A percentile compares a stretch with the other conserved stretches of the same genome.
These are phyloP conservation scores for Kodamaea neixiangensis DNA, from an alignment of 805 yeast genomes.

Conservation along the genomic window DNA sequence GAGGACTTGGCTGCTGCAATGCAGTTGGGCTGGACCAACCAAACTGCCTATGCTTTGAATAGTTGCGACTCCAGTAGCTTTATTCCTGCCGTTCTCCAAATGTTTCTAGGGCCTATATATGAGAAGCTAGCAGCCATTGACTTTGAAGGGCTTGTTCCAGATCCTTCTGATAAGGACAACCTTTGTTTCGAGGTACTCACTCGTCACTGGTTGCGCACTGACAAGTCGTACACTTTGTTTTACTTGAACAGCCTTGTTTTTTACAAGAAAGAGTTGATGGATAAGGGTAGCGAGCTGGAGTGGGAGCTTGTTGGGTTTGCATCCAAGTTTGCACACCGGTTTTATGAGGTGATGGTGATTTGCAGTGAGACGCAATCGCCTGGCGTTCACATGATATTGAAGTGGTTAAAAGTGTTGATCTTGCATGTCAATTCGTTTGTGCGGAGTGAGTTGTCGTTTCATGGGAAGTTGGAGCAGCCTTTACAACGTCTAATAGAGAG, in stretches of 20 bases:
- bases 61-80: neutral
- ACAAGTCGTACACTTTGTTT: slow-evolving; percentile 11
- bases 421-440: slow-evolving; percentile 16
- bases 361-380: slow-evolving; percentile 13
- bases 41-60: neutral
- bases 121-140: neutral
- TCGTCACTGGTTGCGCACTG: slow-evolving; percentile 9
- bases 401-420: slow-evolving; percentile 25
- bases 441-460: neutral
- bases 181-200: slow-evolving; percentile 9
- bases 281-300: slow-evolving; percentile 10
- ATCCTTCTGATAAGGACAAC: slow-evolving; percentile 10
- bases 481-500: slow-evolving; percentile 9
- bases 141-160: slow-evolving; percentile 5
- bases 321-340: slow-evolving; percentile 12
- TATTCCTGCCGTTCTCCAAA: slow-evolving; percentile 3
- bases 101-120: slow-evolving; percentile 3
- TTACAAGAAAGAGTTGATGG: slow-evolving; percentile 13
- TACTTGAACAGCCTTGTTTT: slow-evolving; percentile 12
- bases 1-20: neutral
- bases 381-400: slow-evolving; percentile 20
- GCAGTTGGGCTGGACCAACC: neutral
- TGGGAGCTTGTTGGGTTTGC: slow-evolving; percentile 18
- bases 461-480: slow-evolving; percentile 10
- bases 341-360: slow-evolving; percentile 16